Conservation (phyloP, 2,329 filamentous ascomycete species). For the Lachnellula willkommii region DNA sequence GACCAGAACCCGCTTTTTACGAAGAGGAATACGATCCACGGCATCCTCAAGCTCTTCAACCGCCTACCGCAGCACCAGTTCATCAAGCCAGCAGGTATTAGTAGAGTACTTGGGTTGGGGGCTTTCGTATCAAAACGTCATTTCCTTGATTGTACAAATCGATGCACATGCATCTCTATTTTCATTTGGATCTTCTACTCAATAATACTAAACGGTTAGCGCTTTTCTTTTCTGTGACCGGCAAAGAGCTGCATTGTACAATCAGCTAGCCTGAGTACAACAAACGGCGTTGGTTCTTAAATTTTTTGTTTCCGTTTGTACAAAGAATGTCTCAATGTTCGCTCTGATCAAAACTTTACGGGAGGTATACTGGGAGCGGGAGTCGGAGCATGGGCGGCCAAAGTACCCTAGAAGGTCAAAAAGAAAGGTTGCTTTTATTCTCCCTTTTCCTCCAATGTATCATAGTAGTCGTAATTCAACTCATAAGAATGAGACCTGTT, state of each 20-base stretch:
- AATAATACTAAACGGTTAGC: neutral
- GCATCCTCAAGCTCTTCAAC: slow-evolving; percentile 34
- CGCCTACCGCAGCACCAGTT: slow-evolving; percentile 21
- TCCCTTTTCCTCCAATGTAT: neutral
- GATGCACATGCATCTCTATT: slow-evolving; percentile 5
- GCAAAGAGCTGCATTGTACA: neutral
- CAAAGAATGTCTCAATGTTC: neutral
- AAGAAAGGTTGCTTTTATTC: neutral
- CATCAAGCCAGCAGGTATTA: slow-evolving; percentile 25
- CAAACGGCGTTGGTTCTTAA: neutral
- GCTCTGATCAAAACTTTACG: neutral
- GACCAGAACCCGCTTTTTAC: slow-evolving; percentile 25
- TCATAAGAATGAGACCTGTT: neutral
- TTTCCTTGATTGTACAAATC: slow-evolving; percentile 11
- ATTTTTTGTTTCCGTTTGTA: neutral
- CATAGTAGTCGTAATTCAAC: neutral
- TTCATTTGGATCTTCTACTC: neutral
- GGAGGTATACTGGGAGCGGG: neutral
- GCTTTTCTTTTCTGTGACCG: neutral
- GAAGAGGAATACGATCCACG: slow-evolving; percentile 43
- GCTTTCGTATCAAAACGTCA: slow-evolving; percentile 11
- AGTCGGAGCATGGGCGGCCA: slow-evolving; percentile 5
- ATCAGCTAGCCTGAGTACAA: neutral
- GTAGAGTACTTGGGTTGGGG: slow-evolving; percentile 13
- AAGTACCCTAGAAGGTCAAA: slow-evolving; percentile 14